Conservation (phyloP, 441 rosid genomes). For the Gossypium gossypioides region DNA sequence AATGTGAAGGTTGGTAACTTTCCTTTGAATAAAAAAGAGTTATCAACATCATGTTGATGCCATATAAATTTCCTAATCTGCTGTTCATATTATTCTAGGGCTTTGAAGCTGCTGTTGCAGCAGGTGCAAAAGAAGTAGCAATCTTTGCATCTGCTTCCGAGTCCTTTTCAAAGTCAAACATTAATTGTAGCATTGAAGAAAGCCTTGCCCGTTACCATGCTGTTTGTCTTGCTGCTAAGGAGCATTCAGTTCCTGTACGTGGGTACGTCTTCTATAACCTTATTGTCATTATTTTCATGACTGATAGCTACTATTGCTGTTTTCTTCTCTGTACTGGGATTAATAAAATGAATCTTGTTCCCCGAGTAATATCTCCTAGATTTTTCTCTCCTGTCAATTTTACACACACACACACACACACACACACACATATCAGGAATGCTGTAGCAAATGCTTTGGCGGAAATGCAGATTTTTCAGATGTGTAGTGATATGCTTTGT, state of each 20-base stretch:
- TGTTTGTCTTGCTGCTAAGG: conserved; percentile 68
- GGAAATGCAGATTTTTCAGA: neutral
- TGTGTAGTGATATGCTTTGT: neutral
- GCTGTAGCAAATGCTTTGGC: neutral
- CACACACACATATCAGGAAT: neutral
- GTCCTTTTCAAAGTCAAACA: conserved; percentile 83
- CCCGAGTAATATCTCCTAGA: neutral
- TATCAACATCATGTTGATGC: conserved; percentile 2
- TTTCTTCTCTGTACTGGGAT: neutral
- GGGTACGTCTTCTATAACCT: conserved; percentile 43
- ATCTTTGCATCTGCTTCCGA: conserved; percentile 98
- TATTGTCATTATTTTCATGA: neutral
- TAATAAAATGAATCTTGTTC: neutral
- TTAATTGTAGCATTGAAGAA: conserved; percentile 86
- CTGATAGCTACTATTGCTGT: neutral
- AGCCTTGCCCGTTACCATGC: conserved; percentile 76
- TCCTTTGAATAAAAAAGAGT: conserved; percentile 3
- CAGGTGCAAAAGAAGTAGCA: conserved; percentile 93
- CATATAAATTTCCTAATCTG: conserved; percentile 21
- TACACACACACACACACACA: no score
- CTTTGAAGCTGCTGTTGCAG: conserved; percentile 89
- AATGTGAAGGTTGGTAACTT: conserved; percentile 59
- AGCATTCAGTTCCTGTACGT: conserved; percentile 67
- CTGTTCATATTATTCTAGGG: conserved; percentile 46
- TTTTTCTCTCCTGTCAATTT: neutral